Conservation (phyloP, 1,139 yeast genomes). For the Yamadazyma diospyri region DNA sequence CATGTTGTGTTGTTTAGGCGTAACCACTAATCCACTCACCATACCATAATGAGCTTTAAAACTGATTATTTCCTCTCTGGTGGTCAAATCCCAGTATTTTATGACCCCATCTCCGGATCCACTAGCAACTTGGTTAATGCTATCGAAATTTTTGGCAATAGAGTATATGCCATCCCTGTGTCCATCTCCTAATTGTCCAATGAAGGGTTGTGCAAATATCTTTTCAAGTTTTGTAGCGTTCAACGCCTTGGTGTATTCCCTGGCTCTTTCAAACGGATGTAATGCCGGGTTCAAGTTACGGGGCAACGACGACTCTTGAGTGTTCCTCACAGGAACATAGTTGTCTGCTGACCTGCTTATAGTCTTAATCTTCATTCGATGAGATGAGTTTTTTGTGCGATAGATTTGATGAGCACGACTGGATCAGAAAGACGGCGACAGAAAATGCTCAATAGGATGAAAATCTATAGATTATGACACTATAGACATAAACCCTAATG, state of each 20-base stretch:
- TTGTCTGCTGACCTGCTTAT: slow-evolving; percentile 86
- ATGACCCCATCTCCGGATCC: slow-evolving; percentile 95
- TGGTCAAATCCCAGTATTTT: slow-evolving; percentile 85
- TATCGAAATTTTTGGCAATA: slow-evolving; percentile 73
- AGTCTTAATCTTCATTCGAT: slow-evolving; percentile 42
- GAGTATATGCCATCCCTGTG: slow-evolving; percentile 95
- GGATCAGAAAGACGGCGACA: too few species aligned
- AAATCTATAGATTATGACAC: not conserved
- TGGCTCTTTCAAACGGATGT: slow-evolving; percentile 95
- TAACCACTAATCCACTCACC: slow-evolving; percentile 82
- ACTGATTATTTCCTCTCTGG: slow-evolving; percentile 69
- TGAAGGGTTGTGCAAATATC: slow-evolving; percentile 96
- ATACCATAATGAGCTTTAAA: slow-evolving; percentile 90
- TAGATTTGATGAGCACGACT: too few species aligned
- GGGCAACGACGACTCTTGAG: slow-evolving; percentile 84
- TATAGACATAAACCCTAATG: too few species aligned
- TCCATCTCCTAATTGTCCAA: slow-evolving; percentile 92
- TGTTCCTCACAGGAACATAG: slow-evolving; percentile 86
- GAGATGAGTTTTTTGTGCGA: slow-evolving; percentile 4
- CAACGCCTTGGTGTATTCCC: slow-evolving; percentile 92
- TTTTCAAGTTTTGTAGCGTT: slow-evolving; percentile 94
- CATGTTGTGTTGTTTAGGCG: slow-evolving; percentile 58
- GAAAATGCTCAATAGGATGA: not conserved
- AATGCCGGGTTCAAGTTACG: slow-evolving; percentile 90
- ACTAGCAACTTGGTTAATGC: slow-evolving; percentile 74